Percentiles rank a stretch among this genome's conserved stretches.
Conservation (phyloP, 768 basidiomycete genomes). For the Tulasnella calospora region DNA sequence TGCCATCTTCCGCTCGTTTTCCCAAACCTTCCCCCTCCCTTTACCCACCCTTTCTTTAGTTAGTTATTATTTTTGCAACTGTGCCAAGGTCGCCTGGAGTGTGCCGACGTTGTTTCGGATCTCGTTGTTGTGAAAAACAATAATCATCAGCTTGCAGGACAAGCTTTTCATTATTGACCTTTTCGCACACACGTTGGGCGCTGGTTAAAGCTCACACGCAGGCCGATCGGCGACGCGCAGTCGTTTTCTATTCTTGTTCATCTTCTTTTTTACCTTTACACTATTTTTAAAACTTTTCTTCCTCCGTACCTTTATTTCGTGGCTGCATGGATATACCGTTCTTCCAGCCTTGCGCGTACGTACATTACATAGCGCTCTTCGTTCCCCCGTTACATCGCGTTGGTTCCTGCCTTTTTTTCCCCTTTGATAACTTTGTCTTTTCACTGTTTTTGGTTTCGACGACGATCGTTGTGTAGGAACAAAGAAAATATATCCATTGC, state of each 20-base stretch:
- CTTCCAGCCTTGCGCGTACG: not conserved
- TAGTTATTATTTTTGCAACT: not conserved
- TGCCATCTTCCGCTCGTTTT: not conserved
- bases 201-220: slow-evolving; percentile 1
- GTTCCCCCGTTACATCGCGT: not conserved
- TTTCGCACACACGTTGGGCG: not conserved
- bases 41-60: not conserved
- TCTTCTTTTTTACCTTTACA: slow-evolving; percentile 9
- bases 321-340: not conserved
- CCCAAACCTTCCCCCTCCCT: not conserved
- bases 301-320: not conserved
- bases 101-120: slow-evolving; percentile 1
- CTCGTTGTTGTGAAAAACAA: slow-evolving; percentile 12
- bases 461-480: not conserved
- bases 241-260: slow-evolving; percentile 7
- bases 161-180: not conserved
- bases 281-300: not conserved
- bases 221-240: slow-evolving; percentile 1
- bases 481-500: slow-evolving; percentile 4
- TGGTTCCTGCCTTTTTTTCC: slow-evolving; percentile 6
- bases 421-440: not conserved
- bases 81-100: slow-evolving; percentile 8
- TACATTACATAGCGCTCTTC: not conserved
- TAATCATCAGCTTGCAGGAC: not conserved
- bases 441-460: not conserved